phyloP scores from a whole-genome alignment of 2,329 filamentous ascomycete species.

The Botrytis cinerea region DNA sequence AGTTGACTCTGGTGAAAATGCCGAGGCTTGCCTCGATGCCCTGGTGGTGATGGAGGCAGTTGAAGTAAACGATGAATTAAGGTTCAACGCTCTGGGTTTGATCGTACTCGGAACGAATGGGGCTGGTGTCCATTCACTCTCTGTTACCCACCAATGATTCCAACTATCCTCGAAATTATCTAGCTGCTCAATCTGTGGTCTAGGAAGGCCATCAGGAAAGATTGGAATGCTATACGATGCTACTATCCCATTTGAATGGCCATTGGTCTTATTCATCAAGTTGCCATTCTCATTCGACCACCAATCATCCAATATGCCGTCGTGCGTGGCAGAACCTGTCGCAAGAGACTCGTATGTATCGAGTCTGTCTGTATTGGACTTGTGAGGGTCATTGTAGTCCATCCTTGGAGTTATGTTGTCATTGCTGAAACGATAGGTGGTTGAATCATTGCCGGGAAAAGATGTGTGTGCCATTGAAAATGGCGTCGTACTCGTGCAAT shows the following conservation, averaged over 20 bases:
- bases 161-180: conserved; percentile 26
- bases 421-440: conserved; percentile 21
- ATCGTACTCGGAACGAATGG: conserved; percentile 31
- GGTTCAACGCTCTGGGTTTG: conserved; percentile 34
- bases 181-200: conserved; percentile 4
- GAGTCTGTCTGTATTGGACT: neutral
- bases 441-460: conserved; percentile 21
- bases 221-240: conserved; percentile 20
- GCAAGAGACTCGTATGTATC: neutral
- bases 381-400: conserved; percentile 28
- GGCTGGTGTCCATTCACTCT: conserved; percentile 27
- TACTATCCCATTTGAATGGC: neutral
- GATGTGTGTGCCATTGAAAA: conserved; percentile 25
- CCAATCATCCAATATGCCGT: conserved; percentile 20
- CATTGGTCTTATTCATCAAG: neutral
- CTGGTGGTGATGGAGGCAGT: conserved; percentile 31
- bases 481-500: conserved; percentile 25
- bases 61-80: conserved; percentile 28
- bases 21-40: conserved; percentile 32
- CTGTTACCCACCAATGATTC: conserved; percentile 12
- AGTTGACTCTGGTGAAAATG: conserved; percentile 28
- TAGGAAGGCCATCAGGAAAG: conserved; percentile 32
- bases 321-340: neutral
- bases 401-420: conserved; percentile 27
- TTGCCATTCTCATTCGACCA: conserved; percentile 22